Evolutionary conservation across 176 grass and related monocot genomes (phyloP), one percentile per base, ranked within the genome.

Genomic region (Alopecurus myosuroides): DNA sequence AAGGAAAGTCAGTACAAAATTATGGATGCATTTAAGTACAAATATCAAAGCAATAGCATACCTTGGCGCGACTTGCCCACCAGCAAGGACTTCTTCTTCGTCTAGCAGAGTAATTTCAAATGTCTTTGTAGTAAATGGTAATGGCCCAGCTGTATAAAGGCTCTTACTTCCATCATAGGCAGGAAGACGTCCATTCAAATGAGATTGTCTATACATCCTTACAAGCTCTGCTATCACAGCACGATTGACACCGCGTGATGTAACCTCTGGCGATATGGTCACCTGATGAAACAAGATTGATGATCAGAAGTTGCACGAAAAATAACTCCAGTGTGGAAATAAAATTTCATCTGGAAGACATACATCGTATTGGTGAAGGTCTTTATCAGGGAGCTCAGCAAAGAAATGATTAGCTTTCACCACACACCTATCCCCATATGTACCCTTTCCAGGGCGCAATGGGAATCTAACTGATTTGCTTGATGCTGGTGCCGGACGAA

Each of bases 351-450:
- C 51, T 9, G n/a, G 31, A 48, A 15, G 58, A 22, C 87, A 89
- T 94, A 97, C 94, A 70, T 97, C 94, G 6, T 97, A 97, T 80
- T 97, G 94, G 58, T 97, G 94, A 84, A 97, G 94, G 73, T 97
- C 94, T 81, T 97, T 97, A 85, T 97, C 92, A 67, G 94, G 94
- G 42, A 94, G 88, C 80, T 90, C 94, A 25, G 94, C 94, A 79
- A 94, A 97, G 88, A 97, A 97, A 97, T 97, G 94, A 26, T 97
- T 97, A n/a, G 94, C 94, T 88, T 97, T 97, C 49, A 97, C 94
- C 34, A 94, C 88, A 84, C 94, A 97, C 79, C 85, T 89, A 29
- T 97, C 94, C 68, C 94, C 94, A 77, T 49, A 90, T 39, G 88
- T 97, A 80, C 94, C 94, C 79, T 94, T 97, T 66, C 92, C 94